Base-by-base conservation (phyloP, 441 rosid species). In the Erodium trifolium region DNA sequence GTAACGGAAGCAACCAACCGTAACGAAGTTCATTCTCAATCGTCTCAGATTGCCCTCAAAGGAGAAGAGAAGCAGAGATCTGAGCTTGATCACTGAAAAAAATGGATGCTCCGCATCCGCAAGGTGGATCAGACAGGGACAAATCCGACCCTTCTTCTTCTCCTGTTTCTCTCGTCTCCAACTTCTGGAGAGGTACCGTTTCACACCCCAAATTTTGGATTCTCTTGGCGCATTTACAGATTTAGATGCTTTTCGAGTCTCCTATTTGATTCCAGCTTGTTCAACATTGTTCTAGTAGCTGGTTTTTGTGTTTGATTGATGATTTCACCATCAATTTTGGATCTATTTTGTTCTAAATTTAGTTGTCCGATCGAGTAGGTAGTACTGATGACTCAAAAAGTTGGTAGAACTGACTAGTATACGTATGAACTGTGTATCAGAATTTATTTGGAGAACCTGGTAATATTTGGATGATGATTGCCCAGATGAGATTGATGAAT, bases 131-230 rank as follows among this genome's bases (percentile, higher is more conserved):
- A 78, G 96, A 89, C 69, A 74, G 92, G 69, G 92, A 91, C 67
- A 92, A 86, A 73, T 66, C 93, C 43, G 73, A 69, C 29, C 83
- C 87, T 57, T 76, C 93, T 65, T 73, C 96, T 62, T 91, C 96
- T 80, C 97, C 98, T 34, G 71, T 86, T 79, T 78, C 93, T 47
- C 82, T 86, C 70, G 87, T 94, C 76, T 79, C 96, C 74, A 86
- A 79, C 82, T 95, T 90, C 84, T 92, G 99, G 99, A 87, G 83
- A 94, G 99, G 99, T 92, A 76, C 65, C 5, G 29, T 19, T 29
- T 59, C 34, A 2, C 14, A n/a, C 19, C 60, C 19, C 6, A 3
- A 1, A 7, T 17, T 57, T 57, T 57, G 5, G 31, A 60, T 9
- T 60, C 9, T 60, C 34, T 6, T 60, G 12, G n/a, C 12, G 64